Evolutionary conservation across 1,139 yeast species (phyloP).

Genomic region (Hansenula lynferdii): DNA sequence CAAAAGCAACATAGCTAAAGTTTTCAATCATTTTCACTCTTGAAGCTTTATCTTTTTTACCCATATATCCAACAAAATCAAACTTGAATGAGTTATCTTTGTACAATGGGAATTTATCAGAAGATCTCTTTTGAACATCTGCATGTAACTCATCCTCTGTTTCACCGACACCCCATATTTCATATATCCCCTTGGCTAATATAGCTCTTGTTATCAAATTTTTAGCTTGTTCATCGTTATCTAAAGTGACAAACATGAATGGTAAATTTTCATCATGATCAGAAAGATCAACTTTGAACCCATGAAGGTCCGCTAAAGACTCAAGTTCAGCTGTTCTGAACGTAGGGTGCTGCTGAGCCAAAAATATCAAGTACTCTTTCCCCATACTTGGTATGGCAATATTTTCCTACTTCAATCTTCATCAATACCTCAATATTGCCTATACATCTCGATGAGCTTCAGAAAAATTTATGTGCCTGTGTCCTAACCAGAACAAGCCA

Average conservation of each 20-base stretch:
- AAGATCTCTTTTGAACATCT: conserved; percentile 35
- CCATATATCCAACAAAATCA: conserved; percentile 73
- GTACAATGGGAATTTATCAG: conserved; percentile 25
- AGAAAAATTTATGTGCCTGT: background rate
- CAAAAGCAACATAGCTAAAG: conserved; percentile 63
- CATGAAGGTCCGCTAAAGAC: conserved; percentile 67
- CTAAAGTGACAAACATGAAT: conserved; percentile 62
- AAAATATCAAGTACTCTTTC: conserved; percentile 55
- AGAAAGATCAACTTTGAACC: conserved; percentile 54
- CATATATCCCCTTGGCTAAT: conserved; percentile 72
- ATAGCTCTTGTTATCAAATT: conserved; percentile 64
- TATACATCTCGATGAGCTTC: background rate
- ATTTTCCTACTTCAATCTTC: background rate
- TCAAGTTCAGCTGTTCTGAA: conserved; percentile 82
- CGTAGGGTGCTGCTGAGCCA: conserved; percentile 80
- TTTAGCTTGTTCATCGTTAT: conserved; percentile 60
- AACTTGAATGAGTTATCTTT: conserved; percentile 63
- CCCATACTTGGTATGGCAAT: no score
- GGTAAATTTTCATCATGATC: conserved; percentile 60
- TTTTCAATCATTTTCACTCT: conserved; percentile 66
- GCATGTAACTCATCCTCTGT: conserved; percentile 54
- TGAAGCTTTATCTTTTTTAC: conserved; percentile 49
- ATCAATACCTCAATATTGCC: background rate
- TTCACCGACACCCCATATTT: conserved; percentile 74
- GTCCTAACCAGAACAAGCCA: no score